These are phyloP conservation scores for Sporobolomyces roseus DNA, from an alignment of 768 basidiomycete genomes.

Conservation along the genomic window DNA sequence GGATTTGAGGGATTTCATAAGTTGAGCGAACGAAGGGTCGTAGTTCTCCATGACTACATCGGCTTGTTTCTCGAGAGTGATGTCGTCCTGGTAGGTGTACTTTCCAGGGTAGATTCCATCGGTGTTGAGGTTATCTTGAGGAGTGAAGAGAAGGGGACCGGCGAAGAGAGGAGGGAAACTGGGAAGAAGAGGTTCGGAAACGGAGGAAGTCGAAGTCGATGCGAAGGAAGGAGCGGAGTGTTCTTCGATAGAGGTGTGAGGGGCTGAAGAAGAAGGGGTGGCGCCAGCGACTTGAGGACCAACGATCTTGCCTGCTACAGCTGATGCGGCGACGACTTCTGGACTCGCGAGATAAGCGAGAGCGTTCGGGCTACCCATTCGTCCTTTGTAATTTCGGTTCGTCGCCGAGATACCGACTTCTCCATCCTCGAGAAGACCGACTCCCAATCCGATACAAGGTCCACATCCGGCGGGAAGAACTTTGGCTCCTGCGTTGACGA, in stretches of 20 bases:
- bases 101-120: slow-evolving; percentile 99
- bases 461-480: slow-evolving; percentile 93
- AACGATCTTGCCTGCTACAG: slow-evolving; percentile 83
- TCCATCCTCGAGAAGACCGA: slow-evolving; percentile 86
- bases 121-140: slow-evolving; percentile 96
- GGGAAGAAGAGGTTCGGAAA: slow-evolving; percentile 63
- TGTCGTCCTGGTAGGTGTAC: slow-evolving; percentile 98
- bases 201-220: slow-evolving; percentile 46
- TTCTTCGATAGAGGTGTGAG: slow-evolving; percentile 40
- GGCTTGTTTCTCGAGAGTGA: slow-evolving; percentile 88
- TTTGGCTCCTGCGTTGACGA: slow-evolving; percentile 84
- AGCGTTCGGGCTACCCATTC: slow-evolving; percentile 95
- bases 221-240: slow-evolving; percentile 47
- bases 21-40: slow-evolving; percentile 75
- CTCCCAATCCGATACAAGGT: slow-evolving; percentile 94
- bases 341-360: slow-evolving; percentile 94
- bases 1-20: slow-evolving; percentile 50
- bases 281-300: slow-evolving; percentile 68
- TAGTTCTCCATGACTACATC: slow-evolving; percentile 99
- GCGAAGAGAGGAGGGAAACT: slow-evolving; percentile 79
- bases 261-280: slow-evolving; percentile 38
- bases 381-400: slow-evolving; percentile 97
- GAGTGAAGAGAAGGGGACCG: slow-evolving; percentile 83
- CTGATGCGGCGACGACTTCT: slow-evolving; percentile 93
- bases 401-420: slow-evolving; percentile 96